These are phyloP conservation scores for Amorphotheca resinae DNA, from an alignment of 495 filamentous ascomycete genomes.

Conservation along the genomic window DNA sequence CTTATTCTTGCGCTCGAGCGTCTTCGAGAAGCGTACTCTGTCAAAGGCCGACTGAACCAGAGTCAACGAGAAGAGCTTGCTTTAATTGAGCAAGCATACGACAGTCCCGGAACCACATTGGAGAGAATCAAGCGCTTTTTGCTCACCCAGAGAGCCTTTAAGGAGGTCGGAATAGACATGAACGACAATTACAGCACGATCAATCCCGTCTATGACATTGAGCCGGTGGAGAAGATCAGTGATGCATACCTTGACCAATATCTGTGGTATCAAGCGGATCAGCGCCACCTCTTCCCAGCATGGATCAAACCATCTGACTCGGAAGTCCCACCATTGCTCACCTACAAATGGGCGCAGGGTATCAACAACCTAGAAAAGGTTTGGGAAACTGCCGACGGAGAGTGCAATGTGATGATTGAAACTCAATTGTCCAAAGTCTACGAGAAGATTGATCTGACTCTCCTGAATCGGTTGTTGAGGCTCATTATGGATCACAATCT, in stretches of 20 bases:
- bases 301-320: conserved; percentile 99
- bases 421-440: conserved; percentile 98
- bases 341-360: conserved; percentile 98
- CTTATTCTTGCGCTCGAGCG: conserved; percentile 92
- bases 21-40: conserved; percentile 90
- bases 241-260: conserved; percentile 99
- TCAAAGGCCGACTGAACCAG: conserved; percentile 94
- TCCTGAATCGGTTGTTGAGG: conserved; percentile 83
- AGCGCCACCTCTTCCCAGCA: conserved; percentile 92
- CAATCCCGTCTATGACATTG: conserved; percentile 98
- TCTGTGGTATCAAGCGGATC: conserved; percentile 98
- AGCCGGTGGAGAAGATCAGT: conserved; percentile 99
- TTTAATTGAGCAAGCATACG: conserved; percentile 96
- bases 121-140: conserved; percentile 97
- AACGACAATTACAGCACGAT: conserved; percentile 99
- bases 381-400: conserved; percentile 89
- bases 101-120: conserved; percentile 91
- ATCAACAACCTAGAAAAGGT: conserved; percentile 99
- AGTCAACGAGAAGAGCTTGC: conserved; percentile 96
- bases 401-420: conserved; percentile 99
- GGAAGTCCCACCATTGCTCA: conserved; percentile 91
- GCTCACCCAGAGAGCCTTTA: conserved; percentile 93
- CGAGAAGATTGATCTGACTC: conserved; percentile 96
- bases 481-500: conserved; percentile 99
- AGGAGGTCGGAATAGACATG: conserved; percentile 99